Base-by-base conservation (phyloP, 345 rosid species). In the Salix brachista region DNA sequence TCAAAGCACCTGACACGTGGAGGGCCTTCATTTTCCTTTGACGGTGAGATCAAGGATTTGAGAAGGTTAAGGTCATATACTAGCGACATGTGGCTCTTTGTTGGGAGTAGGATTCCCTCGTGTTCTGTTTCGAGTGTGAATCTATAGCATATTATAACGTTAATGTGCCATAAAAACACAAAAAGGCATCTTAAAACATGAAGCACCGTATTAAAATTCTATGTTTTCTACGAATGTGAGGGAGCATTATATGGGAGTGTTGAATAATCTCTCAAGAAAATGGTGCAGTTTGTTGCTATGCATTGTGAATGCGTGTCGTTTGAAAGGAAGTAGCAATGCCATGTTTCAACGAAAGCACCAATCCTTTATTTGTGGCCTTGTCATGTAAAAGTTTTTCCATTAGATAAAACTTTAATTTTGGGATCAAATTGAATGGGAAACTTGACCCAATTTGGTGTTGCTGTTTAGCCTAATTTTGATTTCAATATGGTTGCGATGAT, bases 31-130 rank as follows among this genome's bases (percentile, higher is more conserved):
- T 52, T 30, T 34, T 67, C 74, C 1, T 71, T 75, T 28, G 83
- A 84, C 4, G 80, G 71, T 60, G 86, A 66, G 32, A 16, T 56
- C 23, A 81, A 44, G 77, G 81, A 80, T 60, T 70, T 77, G 26
- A 61, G 84, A 65, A 76, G 87, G 50, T 75, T 84, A 12, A 39
- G 85, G 78, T 83, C 86, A 0, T 69, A 83, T 26, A 39, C 42
- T 6, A 72, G 83, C 12, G 84, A 83, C 16, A 32, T 60, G 32
- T 75, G 74, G 73, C 25, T 46, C 18, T 46, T 46, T 46, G 50
- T 14, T 46, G 50, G 17, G 1, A 46, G 1, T 13, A 46, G 50
- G 50, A 13, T 46, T 26, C 36, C 66, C 32, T 62, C 26, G 16
- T 62, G 5, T 62, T 62, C 32, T 23, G 32, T 46, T 46, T 46